A percentile compares a stretch with the other conserved stretches of the same genome.
phyloP scores from a whole-genome alignment of 495 filamentous ascomycete genomes.

The Paragyromitra xinjiangensis region DNA sequence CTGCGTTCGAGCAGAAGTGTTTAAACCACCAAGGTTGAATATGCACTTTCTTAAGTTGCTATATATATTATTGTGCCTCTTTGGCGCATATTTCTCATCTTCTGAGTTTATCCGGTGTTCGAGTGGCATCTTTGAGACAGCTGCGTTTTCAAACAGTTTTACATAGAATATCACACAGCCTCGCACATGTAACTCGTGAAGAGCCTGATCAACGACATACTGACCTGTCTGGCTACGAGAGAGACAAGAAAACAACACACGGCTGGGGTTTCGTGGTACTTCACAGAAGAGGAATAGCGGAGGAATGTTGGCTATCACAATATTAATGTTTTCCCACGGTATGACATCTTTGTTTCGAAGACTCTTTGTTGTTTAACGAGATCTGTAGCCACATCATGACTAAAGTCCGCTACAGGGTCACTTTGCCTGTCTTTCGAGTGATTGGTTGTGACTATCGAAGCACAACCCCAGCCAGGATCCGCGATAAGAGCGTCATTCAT shows the following conservation, averaged over 20 bases:
- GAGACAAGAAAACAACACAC: background rate
- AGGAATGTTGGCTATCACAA: background rate
- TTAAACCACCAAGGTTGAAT: background rate
- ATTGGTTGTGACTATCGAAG: background rate
- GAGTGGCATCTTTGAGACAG: constrained; percentile 13
- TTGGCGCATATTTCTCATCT: background rate
- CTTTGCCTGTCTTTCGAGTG: background rate
- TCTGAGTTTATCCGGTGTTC: constrained; percentile 21
- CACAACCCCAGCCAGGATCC: background rate
- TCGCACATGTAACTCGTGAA: background rate
- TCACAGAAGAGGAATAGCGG: background rate
- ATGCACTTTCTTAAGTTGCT: background rate
- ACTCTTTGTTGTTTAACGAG: background rate
- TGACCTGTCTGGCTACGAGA: background rate
- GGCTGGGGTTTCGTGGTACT: background rate
- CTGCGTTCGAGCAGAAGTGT: background rate
- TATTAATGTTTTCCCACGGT: background rate
- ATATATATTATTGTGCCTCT: background rate
- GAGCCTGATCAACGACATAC: background rate
- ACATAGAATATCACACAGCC: background rate
- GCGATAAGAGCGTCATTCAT: background rate
- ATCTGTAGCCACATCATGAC: background rate
- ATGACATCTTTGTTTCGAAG: background rate
- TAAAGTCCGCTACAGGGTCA: too few relatives aligned
- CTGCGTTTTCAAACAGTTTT: constrained; percentile 11